Conservation (phyloP, 164 flowering plant species). For the Houttuynia cordata region DNA sequence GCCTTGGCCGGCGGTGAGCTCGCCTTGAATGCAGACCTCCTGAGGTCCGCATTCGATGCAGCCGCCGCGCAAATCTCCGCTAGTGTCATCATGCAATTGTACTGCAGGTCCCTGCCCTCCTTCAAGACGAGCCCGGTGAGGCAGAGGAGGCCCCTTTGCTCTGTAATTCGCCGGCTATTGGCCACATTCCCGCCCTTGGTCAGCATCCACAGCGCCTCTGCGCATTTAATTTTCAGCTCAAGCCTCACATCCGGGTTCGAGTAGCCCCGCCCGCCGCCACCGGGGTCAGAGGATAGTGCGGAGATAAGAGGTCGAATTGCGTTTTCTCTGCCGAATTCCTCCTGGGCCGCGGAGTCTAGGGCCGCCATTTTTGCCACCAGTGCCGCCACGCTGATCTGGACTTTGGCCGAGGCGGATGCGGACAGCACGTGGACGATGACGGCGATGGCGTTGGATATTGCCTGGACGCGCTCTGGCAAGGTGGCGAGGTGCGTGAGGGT, state of each 20-base stretch:
- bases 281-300: slow-evolving; percentile 30
- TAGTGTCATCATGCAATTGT: slow-evolving; percentile 53
- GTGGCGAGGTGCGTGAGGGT: slow-evolving; percentile 35
- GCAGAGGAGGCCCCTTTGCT: slow-evolving; percentile 64
- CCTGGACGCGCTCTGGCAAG: slow-evolving; percentile 31
- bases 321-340: slow-evolving; percentile 59
- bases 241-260: slow-evolving; percentile 48
- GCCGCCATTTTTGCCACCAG: slow-evolving; percentile 58
- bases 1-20: slow-evolving; percentile 68
- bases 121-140: slow-evolving; percentile 61
- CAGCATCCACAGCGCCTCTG: slow-evolving; percentile 62
- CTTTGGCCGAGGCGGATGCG: slow-evolving; percentile 35
- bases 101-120: slow-evolving; percentile 50
- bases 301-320: slow-evolving; percentile 50
- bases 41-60: slow-evolving; percentile 48
- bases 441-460: slow-evolving; percentile 27
- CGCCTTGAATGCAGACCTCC: slow-evolving; percentile 64
- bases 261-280: slow-evolving; percentile 24
- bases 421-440: slow-evolving; percentile 35
- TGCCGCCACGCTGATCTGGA: slow-evolving; percentile 43
- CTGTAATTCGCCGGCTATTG: slow-evolving; percentile 60
- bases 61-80: slow-evolving; percentile 71
- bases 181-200: slow-evolving; percentile 34
- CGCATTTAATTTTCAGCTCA: slow-evolving; percentile 42
- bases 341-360: slow-evolving; percentile 28